These are phyloP conservation scores for Populus trichocarpa DNA, from an alignment of 441 rosid genomes.

Conservation along the genomic window DNA sequence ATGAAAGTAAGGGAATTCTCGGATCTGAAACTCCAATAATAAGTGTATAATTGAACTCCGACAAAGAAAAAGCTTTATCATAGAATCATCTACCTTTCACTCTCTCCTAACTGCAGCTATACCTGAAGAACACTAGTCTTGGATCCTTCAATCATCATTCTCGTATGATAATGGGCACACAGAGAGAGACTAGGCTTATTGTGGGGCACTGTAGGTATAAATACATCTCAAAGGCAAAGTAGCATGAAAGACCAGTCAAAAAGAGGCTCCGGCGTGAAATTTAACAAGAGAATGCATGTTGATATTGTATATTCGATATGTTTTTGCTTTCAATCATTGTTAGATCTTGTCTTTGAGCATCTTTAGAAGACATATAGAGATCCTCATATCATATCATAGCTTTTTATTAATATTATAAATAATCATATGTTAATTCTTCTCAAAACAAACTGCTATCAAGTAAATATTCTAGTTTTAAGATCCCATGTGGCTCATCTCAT, in stretches of 20 bases:
- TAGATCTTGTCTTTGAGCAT: conserved; percentile 11
- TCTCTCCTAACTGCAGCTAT: conserved; percentile 12
- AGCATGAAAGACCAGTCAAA: conserved; percentile 43
- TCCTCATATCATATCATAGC: background rate
- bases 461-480: background rate
- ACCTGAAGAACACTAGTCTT: conserved; percentile 18
- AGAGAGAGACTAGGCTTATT: background rate
- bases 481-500: background rate
- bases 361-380: background rate
- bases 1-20: conserved; percentile 60
- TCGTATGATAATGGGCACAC: conserved; percentile 4
- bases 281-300: conserved; percentile 18
- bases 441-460: background rate
- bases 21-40: conserved; percentile 58
- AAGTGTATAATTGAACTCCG: conserved; percentile 40
- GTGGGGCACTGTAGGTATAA: background rate
- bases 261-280: conserved; percentile 25
- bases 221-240: background rate
- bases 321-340: conserved; percentile 31
- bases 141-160: conserved; percentile 41
- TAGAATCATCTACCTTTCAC: conserved; percentile 6
- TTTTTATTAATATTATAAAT: no score
- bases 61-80: conserved; percentile 11
- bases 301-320: conserved; percentile 26
- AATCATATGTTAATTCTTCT: background rate